A percentile compares a stretch with the other conserved stretches of the same genome.
These are phyloP conservation scores for Trichoderma sp. DNA, from an alignment of 2,329 filamentous ascomycete genomes.

Conservation along the genomic window DNA sequence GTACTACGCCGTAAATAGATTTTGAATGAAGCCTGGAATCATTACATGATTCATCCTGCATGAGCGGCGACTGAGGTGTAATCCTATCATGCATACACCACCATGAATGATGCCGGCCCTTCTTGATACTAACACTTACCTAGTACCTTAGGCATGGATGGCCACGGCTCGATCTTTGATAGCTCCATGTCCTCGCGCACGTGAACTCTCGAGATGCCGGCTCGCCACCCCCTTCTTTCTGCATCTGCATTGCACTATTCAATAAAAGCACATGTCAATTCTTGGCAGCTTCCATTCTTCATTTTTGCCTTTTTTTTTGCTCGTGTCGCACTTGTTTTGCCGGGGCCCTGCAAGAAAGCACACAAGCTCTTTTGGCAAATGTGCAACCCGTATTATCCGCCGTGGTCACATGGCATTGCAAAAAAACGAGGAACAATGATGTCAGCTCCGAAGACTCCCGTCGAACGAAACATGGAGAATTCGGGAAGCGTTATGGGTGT, in stretches of 20 bases:
- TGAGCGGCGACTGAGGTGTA: background rate
- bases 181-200: background rate
- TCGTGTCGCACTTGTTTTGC: background rate
- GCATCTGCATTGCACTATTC: background rate
- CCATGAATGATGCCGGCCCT: background rate
- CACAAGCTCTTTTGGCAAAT: background rate
- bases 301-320: background rate
- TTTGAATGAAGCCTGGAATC: background rate
- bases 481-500: background rate
- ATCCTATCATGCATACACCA: background rate
- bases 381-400: background rate
- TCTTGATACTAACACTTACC: background rate
- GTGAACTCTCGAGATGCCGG: background rate
- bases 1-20: background rate
- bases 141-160: background rate
- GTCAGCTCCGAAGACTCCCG: background rate
- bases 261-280: background rate
- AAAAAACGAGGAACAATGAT: background rate
- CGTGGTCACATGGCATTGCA: background rate
- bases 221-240: background rate
- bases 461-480: background rate
- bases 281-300: background rate
- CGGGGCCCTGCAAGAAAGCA: background rate
- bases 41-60: background rate
- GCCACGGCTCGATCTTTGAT: background rate